phyloP scores from a whole-genome alignment of 768 basidiomycete genomes.

The Paxillus involutus region DNA sequence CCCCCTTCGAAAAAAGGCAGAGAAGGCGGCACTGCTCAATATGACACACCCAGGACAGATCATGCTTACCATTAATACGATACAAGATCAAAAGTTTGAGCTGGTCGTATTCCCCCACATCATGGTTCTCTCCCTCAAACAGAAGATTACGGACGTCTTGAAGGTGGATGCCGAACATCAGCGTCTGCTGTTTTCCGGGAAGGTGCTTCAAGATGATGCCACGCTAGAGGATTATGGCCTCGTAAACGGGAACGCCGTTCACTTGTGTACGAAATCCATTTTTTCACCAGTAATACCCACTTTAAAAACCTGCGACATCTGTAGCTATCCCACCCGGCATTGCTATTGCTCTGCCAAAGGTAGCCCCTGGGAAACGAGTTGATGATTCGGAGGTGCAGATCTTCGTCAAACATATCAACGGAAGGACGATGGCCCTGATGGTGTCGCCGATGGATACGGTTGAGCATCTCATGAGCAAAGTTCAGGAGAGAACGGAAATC shows the following conservation, averaged over 20 bases:
- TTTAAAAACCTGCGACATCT: not conserved
- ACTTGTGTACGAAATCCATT: slow-evolving; percentile 9
- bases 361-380: slow-evolving; percentile 22
- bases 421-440: slow-evolving; percentile 49
- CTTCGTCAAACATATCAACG: slow-evolving; percentile 43
- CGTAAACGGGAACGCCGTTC: slow-evolving; percentile 6
- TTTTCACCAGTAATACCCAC: slow-evolving; percentile 3
- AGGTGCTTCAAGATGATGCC: slow-evolving; percentile 49
- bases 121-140: not conserved
- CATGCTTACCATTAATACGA: not conserved
- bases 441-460: slow-evolving; percentile 26
- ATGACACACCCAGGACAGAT: slow-evolving; percentile 1
- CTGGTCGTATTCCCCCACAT: not conserved
- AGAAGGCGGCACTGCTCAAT: not conserved
- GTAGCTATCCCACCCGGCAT: not conserved
- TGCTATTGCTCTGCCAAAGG: not conserved
- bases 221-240: slow-evolving; percentile 29
- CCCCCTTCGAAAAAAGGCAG: not conserved
- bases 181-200: slow-evolving; percentile 48
- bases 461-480: not conserved
- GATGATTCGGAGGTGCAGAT: slow-evolving; percentile 27
- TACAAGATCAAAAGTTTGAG: not conserved
- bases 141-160: not conserved
- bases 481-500: not conserved
- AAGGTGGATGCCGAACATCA: slow-evolving; percentile 26